Evolutionary conservation across 352 stramenopile species (phyloP).

Genomic region (Stramenopiles sp.): DNA sequence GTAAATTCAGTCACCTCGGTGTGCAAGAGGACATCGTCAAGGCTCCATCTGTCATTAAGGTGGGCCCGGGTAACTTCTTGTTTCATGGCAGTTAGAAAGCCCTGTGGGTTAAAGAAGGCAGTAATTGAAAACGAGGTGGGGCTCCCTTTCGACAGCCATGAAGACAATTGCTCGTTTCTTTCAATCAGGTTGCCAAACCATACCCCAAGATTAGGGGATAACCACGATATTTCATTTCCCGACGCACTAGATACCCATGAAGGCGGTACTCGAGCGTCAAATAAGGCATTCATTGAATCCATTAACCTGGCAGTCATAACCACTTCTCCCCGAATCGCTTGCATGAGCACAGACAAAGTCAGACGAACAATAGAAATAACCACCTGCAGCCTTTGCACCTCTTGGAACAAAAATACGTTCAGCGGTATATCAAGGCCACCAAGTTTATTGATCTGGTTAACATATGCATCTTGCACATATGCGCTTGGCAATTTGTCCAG

Average conservation of each 20-base stretch:
- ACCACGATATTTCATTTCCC: conserved; percentile 92
- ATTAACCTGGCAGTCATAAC: conserved; percentile 91
- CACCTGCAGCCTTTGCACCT: conserved; percentile 86
- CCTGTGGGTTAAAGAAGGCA: conserved; percentile 93
- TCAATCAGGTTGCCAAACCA: conserved; percentile 91
- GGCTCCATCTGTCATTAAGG: conserved; percentile 87
- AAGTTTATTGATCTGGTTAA: conserved; percentile 83
- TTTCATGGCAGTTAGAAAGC: conserved; percentile 95
- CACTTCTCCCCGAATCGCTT: conserved; percentile 91
- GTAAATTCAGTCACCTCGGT: conserved; percentile 85
- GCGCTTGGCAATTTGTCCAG: conserved; percentile 77
- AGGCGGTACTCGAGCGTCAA: conserved; percentile 77
- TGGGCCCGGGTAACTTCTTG: conserved; percentile 92
- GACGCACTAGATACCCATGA: conserved; percentile 86
- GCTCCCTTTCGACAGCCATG: conserved; percentile 77
- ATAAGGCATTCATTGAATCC: conserved; percentile 80
- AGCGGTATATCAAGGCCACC: conserved; percentile 81
- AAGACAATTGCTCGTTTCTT: conserved; percentile 80
- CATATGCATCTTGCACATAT: conserved; percentile 94
- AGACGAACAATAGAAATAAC: conserved; percentile 85
- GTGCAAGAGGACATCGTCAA: conserved; percentile 93
- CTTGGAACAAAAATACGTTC: conserved; percentile 96
- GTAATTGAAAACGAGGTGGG: conserved; percentile 91
- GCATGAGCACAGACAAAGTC: conserved; percentile 79
- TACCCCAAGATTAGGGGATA: conserved; percentile 74